Evolutionary conservation across 164 flowering plant species (phyloP).

Genomic region (Tetracentron sinense): DNA sequence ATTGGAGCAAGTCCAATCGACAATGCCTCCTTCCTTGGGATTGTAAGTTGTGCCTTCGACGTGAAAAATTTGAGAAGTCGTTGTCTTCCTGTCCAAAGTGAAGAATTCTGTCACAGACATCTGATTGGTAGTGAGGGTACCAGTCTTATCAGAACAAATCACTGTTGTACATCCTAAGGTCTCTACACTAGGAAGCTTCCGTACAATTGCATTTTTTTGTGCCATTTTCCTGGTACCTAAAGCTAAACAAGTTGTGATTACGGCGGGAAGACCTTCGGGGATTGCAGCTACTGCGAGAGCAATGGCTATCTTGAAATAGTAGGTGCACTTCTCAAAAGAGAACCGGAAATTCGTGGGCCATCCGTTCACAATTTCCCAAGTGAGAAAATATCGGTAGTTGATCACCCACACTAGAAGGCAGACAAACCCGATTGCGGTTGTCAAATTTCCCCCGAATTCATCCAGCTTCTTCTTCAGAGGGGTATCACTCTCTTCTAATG

Average conservation of each 20-base stretch:
- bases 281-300: conserved; percentile 95
- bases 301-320: conserved; percentile 87
- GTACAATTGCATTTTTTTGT: conserved; percentile 82
- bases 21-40: conserved; percentile 85
- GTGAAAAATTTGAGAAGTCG: conserved; percentile 44
- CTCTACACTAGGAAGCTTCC: conserved; percentile 91
- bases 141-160: conserved; percentile 91
- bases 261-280: conserved; percentile 96
- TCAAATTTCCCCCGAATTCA: conserved; percentile 79
- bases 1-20: conserved; percentile 74
- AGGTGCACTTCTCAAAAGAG: conserved; percentile 85
- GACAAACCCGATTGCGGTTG: conserved; percentile 68
- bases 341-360: conserved; percentile 68
- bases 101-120: conserved; percentile 81
- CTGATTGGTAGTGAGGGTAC: conserved; percentile 90
- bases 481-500: conserved; percentile 68
- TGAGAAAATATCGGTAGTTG: conserved; percentile 73
- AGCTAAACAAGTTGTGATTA: conserved; percentile 88
- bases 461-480: conserved; percentile 87
- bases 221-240: conserved; percentile 93
- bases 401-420: conserved; percentile 81
- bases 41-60: conserved; percentile 89
- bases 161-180: conserved; percentile 93
- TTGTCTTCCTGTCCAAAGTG: conserved; percentile 70
- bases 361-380: conserved; percentile 71